Conservation (phyloP, 345 rosid genomes). For the Linum trigynum region DNA sequence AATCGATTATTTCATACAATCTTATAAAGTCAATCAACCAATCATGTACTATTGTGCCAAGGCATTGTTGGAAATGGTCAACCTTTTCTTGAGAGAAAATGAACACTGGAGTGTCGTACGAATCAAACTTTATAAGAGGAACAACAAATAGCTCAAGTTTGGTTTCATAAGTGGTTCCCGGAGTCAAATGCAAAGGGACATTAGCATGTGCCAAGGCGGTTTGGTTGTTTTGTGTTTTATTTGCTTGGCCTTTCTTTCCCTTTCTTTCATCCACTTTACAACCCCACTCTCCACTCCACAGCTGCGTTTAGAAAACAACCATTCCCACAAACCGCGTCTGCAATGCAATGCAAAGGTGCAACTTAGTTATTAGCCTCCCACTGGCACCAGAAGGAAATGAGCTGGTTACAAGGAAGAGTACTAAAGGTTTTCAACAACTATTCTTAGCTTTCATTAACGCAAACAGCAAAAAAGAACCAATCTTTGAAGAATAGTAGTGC, state of each 20-base stretch:
- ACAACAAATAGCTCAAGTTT: neutral
- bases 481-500: conserved; percentile 16
- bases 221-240: neutral
- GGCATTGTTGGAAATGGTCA: too few relatives aligned
- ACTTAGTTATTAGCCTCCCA: too few relatives aligned
- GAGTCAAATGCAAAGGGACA: neutral
- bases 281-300: neutral
- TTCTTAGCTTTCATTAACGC: too few relatives aligned
- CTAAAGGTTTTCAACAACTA: too few relatives aligned
- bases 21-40: too few relatives aligned
- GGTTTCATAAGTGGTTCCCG: neutral
- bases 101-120: too few relatives aligned
- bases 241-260: neutral
- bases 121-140: neutral
- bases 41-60: too few relatives aligned
- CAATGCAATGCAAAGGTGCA: neutral
- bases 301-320: neutral
- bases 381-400: too few relatives aligned
- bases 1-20: too few relatives aligned
- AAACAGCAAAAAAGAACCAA: neutral
- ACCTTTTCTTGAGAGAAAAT: too few relatives aligned
- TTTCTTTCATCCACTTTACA: neutral
- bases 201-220: neutral
- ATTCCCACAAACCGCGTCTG: neutral
- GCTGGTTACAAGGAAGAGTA: too few relatives aligned